Base-by-base conservation (phyloP, 1,139 yeast genomes). In the Geotrichum carabidarum region DNA sequence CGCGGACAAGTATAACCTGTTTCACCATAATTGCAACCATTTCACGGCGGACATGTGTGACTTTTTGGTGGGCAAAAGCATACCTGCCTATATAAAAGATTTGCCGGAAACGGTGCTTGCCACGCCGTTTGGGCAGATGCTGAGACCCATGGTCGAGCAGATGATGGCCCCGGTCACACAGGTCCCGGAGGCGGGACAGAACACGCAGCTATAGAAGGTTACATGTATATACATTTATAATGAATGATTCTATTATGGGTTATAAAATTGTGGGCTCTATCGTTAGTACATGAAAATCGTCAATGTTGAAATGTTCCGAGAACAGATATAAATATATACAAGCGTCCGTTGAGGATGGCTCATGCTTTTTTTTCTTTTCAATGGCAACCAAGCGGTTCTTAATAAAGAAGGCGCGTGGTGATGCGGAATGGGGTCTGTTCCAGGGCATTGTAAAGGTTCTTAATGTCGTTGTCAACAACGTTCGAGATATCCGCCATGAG, bases 401-500 rank as follows among this genome's bases (percentile, higher is more conserved):
- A 93, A 70, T 93, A 94, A 62, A 93, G 78, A 66, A 94, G 78
- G 72, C 99, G 86, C 64, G 96, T 90, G 57, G 90, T 85, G 67
- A 93, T 88, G 74, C 87, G 89, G 79, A 85, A 89, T 50, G 94
- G 91, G 50, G 98, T 93, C 68, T 84, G 83, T 71, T 87, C 95
- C 68, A 93, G 81, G 72, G 87, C 86, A 68, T 87, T 88, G 71
- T 91, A 85, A 62, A 93, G 80, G 30, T 82, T 77, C 74, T 88
- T 89, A 74, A 94, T 89, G 68, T 89, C 97, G 61, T 82, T 80
- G 60, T 78, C 77, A 65, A 83, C 81, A 56, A 93, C 98, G 64
- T 88, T 89, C 44, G 95, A 82, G 67, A 93, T 89, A 74, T 93
- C 99, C 35, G 99, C 97, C 95, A 93, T 91, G 71, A 93, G 80